Evolutionary conservation across 345 rosid species (phyloP).

Genomic region (Cardamine occulta): DNA sequence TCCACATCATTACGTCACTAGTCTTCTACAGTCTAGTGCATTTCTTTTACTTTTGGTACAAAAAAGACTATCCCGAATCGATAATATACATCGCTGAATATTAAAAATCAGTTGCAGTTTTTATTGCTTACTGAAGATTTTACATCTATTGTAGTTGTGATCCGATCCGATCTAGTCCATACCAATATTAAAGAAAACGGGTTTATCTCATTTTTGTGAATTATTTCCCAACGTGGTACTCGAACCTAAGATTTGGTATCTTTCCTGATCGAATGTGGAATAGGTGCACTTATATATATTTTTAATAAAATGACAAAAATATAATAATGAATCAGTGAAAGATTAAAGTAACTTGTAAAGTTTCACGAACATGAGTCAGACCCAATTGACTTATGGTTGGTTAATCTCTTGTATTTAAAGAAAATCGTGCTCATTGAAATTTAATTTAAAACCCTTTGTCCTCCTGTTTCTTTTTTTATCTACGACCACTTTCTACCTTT

Average conservation of each 20-base stretch:
- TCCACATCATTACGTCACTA: conserved; percentile 33
- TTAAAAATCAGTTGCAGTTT: background rate
- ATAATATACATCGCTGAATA: background rate
- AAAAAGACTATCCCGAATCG: no score
- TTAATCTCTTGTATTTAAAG: conserved; percentile 18
- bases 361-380: conserved; percentile 42
- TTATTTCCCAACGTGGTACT: background rate
- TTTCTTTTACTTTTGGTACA: background rate
- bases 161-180: background rate
- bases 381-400: conserved; percentile 39
- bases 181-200: background rate
- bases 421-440: background rate
- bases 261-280: conserved; percentile 17
- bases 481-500: conserved; percentile 31
- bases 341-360: conserved; percentile 32
- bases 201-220: background rate
- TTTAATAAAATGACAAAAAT: background rate
- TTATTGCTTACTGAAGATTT: background rate
- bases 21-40: conserved; percentile 6
- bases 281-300: conserved; percentile 29
- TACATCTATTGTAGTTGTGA: conserved; percentile 14
- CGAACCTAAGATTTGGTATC: background rate
- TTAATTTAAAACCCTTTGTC: background rate
- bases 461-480: conserved; percentile 18
- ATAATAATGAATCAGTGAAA: background rate